Percentiles rank a stretch among this genome's conserved stretches.
These are phyloP conservation scores for Racocetra persica DNA, from an alignment of 371 early-diverging fungal genomes.

Conservation along the genomic window DNA sequence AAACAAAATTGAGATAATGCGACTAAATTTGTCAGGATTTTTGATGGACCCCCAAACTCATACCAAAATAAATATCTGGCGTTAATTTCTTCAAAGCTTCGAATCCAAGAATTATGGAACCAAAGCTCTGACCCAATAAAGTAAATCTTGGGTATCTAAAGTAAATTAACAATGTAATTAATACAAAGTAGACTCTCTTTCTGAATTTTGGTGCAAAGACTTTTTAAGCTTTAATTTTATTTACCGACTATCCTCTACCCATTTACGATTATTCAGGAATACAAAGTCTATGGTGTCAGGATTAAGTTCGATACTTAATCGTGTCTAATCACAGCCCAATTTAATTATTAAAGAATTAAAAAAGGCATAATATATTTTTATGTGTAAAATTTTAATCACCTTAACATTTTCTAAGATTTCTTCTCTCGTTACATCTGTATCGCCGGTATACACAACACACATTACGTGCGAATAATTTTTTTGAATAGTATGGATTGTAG, in stretches of 20 bases:
- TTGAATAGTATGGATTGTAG: constrained; percentile 80
- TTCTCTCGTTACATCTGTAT: constrained; percentile 58
- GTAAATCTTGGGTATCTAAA: constrained; percentile 82
- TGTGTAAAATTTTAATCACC: constrained; percentile 48
- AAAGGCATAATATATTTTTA: no score
- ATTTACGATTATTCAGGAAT: constrained; percentile 66
- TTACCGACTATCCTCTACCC: constrained; percentile 75
- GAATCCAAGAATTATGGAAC: constrained; percentile 75
- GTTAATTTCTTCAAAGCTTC: constrained; percentile 76
- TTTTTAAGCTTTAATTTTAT: not conserved
- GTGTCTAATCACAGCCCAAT: constrained; percentile 57
- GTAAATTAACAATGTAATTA: not conserved
- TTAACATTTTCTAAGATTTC: constrained; percentile 69
- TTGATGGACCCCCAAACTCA: not conserved
- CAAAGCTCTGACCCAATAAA: constrained; percentile 85
- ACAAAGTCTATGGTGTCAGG: constrained; percentile 64
- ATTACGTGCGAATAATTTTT: constrained; percentile 64
- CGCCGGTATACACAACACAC: constrained; percentile 85
- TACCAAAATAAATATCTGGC: constrained; percentile 89
- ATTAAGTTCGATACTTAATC: constrained; percentile 76
- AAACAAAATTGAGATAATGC: constrained; percentile 1
- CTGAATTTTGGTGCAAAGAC: not conserved
- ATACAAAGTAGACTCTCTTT: not conserved
- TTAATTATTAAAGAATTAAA: no score
- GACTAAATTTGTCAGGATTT: no score